Conservation (phyloP, 164 flowering plant genomes). For the Stephania japonica region DNA sequence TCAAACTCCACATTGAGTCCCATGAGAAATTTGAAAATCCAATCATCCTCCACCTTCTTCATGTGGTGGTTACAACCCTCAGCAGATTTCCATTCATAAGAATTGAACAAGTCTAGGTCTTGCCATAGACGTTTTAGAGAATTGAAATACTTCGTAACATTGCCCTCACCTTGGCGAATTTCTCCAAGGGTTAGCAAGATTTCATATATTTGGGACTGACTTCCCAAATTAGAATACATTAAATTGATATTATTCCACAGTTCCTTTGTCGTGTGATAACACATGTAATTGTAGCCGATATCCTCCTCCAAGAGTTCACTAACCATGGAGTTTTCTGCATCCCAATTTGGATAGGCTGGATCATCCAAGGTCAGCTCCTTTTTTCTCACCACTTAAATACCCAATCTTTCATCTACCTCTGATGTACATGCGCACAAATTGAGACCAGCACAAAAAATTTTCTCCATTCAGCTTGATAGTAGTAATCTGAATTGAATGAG, state of each 20-base stretch:
- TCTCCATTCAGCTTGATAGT: background rate
- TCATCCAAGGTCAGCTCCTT: background rate
- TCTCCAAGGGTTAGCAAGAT: too few species aligned
- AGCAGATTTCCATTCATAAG: slow-evolving; percentile 1
- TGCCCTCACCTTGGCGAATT: too few species aligned
- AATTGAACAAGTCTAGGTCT: background rate
- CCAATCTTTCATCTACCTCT: background rate
- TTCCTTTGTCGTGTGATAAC: slow-evolving; percentile 7
- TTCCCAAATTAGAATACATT: too few species aligned
- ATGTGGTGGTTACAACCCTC: background rate
- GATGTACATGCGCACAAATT: background rate
- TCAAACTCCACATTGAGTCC: slow-evolving; percentile 2
- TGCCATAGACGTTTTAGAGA: background rate
- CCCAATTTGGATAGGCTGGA: background rate
- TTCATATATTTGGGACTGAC: too few species aligned
- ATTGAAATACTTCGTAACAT: too few species aligned
- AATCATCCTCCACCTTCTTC: background rate
- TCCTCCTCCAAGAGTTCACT: slow-evolving; percentile 12
- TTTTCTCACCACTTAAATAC: background rate
- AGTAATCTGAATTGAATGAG: background rate
- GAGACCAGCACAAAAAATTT: background rate
- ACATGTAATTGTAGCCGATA: slow-evolving; percentile 11
- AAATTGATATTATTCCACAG: slow-evolving; percentile 3
- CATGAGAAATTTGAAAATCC: slow-evolving; percentile 4
- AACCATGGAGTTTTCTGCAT: slow-evolving; percentile 8